These are phyloP conservation scores for Ophiostoma australiae DNA, from an alignment of 2,329 filamentous ascomycete genomes.

Conservation along the genomic window DNA sequence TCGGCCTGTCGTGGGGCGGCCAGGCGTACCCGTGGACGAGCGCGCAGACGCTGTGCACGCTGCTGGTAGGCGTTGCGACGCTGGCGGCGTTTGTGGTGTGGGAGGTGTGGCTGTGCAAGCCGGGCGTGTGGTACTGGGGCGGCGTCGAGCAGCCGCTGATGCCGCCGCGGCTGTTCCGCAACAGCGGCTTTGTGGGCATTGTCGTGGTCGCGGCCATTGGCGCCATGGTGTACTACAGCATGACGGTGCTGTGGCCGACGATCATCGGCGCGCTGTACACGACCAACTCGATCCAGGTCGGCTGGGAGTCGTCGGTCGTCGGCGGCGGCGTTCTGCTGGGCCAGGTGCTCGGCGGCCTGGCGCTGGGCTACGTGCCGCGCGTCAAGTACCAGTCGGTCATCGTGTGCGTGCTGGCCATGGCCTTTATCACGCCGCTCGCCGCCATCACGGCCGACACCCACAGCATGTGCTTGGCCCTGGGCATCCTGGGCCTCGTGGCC, in stretches of 20 bases:
- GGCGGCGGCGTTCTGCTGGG: slow-evolving; percentile 36
- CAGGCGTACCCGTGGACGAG: slow-evolving; percentile 41
- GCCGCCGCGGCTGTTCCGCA: slow-evolving; percentile 41
- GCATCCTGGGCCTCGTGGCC: slow-evolving; percentile 33
- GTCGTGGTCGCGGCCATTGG: slow-evolving; percentile 36
- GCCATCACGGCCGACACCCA: slow-evolving; percentile 32
- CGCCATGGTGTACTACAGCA: slow-evolving; percentile 43
- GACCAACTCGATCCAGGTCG: slow-evolving; percentile 37
- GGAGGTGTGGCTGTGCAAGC: slow-evolving; percentile 36
- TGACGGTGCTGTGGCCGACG: slow-evolving; percentile 43
- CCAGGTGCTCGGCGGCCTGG: slow-evolving; percentile 37
- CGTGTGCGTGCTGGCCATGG: slow-evolving; percentile 33
- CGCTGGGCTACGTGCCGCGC: slow-evolving; percentile 37
- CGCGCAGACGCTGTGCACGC: slow-evolving; percentile 29
- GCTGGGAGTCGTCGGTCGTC: slow-evolving; percentile 40
- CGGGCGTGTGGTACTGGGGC: background rate
- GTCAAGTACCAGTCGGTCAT: slow-evolving; percentile 37
- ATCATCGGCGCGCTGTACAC: slow-evolving; percentile 42
- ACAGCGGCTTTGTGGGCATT: slow-evolving; percentile 34
- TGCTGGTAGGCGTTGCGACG: slow-evolving; percentile 38
- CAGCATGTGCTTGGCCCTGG: slow-evolving; percentile 35
- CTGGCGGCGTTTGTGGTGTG: slow-evolving; percentile 38
- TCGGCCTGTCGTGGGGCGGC: slow-evolving; percentile 44
- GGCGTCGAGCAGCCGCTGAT: slow-evolving; percentile 37
- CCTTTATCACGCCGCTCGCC: slow-evolving; percentile 35